These are phyloP conservation scores for Pythium oligandrum DNA, from an alignment of 352 stramenopile genomes.

Conservation along the genomic window DNA sequence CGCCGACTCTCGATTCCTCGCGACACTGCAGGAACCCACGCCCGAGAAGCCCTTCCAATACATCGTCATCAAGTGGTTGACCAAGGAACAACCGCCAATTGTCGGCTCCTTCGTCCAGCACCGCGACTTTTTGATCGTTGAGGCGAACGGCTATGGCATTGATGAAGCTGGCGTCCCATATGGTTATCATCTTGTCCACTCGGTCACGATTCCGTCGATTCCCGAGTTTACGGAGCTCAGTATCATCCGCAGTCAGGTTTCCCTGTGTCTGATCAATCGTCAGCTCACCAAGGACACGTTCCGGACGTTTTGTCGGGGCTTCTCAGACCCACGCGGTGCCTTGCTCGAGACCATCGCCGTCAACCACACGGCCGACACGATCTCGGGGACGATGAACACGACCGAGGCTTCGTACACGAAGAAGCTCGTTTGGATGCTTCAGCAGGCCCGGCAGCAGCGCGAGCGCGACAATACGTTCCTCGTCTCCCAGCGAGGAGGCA, in stretches of 20 bases:
- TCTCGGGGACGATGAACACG: slow-evolving; percentile 31
- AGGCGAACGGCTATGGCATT: slow-evolving; percentile 38
- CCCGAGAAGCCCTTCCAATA: slow-evolving; percentile 33
- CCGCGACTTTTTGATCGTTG: slow-evolving; percentile 41
- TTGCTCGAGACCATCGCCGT: slow-evolving; percentile 27
- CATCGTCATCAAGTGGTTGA: slow-evolving; percentile 43
- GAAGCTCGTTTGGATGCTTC: slow-evolving; percentile 51
- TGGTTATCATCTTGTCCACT: slow-evolving; percentile 59
- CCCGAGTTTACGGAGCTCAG: slow-evolving; percentile 25
- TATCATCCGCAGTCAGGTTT: slow-evolving; percentile 33
- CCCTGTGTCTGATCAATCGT: slow-evolving; percentile 37
- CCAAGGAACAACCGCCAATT: slow-evolving; percentile 18
- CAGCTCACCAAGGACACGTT: slow-evolving; percentile 19
- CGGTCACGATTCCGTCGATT: slow-evolving; percentile 30
- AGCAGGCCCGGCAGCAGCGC: too few species aligned
- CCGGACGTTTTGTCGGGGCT: slow-evolving; percentile 47
- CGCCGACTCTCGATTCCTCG: slow-evolving; percentile 20
- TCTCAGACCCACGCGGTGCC: slow-evolving; percentile 29
- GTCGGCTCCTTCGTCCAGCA: slow-evolving; percentile 28
- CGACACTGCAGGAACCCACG: slow-evolving; percentile 22
- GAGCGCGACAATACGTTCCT: too few species aligned
- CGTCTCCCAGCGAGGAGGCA: too few species aligned
- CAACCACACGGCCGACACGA: slow-evolving; percentile 27
- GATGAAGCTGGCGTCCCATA: slow-evolving; percentile 32
- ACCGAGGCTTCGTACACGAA: slow-evolving; percentile 59